Evolutionary conservation across 208 protist genomes (phyloP).

Genomic region (Porcisia hertigi): DNA sequence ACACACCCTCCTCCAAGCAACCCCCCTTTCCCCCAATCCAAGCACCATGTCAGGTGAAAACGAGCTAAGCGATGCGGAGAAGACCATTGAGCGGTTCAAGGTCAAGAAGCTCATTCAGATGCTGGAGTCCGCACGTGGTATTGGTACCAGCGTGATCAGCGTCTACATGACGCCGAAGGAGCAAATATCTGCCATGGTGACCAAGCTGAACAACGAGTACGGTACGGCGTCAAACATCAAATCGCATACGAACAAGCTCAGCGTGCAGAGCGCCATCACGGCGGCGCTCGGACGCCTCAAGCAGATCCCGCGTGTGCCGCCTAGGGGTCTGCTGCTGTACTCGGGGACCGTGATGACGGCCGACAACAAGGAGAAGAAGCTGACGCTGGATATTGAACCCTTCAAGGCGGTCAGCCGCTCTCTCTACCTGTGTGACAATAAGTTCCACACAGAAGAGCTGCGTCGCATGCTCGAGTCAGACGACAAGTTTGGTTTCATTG

Average conservation of each 20-base stretch:
- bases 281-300: slow-evolving; percentile 91
- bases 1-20: neutral
- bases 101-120: slow-evolving; percentile 99
- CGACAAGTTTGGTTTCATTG: slow-evolving; percentile 99
- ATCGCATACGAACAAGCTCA: slow-evolving; percentile 97
- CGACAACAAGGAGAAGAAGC: slow-evolving; percentile 99
- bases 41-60: slow-evolving; percentile 43
- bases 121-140: slow-evolving; percentile 97
- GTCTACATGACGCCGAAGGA: slow-evolving; percentile 99
- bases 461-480: slow-evolving; percentile 98
- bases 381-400: slow-evolving; percentile 99
- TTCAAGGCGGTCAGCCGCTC: slow-evolving; percentile 99
- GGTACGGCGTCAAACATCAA: slow-evolving; percentile 99
- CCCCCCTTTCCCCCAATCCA: neutral
- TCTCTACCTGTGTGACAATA: slow-evolving; percentile 98
- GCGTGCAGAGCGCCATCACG: slow-evolving; percentile 91
- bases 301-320: slow-evolving; percentile 92
- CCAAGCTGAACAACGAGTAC: slow-evolving; percentile 99
- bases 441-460: slow-evolving; percentile 98
- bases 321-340: slow-evolving; percentile 99
- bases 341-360: slow-evolving; percentile 99
- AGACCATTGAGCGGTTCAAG: slow-evolving; percentile 98
- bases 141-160: slow-evolving; percentile 99
- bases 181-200: slow-evolving; percentile 96
- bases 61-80: slow-evolving; percentile 88